Percentiles rank a stretch among this genome's conserved stretches.
Conservation (phyloP, 768 basidiomycete genomes). For the Suillus hirtellus region DNA sequence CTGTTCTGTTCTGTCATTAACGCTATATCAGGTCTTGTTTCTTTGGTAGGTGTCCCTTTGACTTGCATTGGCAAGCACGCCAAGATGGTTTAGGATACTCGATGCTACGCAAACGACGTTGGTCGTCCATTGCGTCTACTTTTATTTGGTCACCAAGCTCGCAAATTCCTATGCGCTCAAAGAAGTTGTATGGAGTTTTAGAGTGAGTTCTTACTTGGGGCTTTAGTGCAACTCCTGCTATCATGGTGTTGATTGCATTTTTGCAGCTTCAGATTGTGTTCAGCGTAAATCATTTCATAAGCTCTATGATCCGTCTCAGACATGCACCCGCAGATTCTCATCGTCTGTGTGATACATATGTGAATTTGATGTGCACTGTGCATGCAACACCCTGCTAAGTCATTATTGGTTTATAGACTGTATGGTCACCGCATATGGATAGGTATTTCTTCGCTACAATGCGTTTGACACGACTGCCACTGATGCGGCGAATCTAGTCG, state of each 20-base stretch:
- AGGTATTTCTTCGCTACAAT: not conserved
- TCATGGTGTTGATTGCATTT: not conserved
- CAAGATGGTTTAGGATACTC: constrained; percentile 29
- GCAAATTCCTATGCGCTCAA: constrained; percentile 22
- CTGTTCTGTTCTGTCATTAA: not conserved
- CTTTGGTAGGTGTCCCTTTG: constrained; percentile 11
- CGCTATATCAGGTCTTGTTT: constrained; percentile 5
- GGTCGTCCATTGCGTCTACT: constrained; percentile 36
- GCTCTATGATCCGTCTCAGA: not conserved
- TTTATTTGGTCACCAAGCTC: constrained; percentile 37
- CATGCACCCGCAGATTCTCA: not conserved
- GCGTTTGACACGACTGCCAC: not conserved
- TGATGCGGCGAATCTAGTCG: not conserved
- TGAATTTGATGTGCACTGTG: not conserved
- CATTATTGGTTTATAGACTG: not conserved
- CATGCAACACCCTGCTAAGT: not conserved
- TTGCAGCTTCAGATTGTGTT: not conserved
- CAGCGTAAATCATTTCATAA: not conserved
- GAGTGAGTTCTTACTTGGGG: not conserved
- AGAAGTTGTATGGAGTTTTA: constrained; percentile 28
- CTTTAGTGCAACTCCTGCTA: not conserved
- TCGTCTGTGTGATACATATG: not conserved
- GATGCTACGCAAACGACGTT: constrained; percentile 37
- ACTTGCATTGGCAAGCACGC: not conserved
- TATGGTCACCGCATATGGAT: constrained; percentile 9